Evolutionary conservation across 2,329 filamentous ascomycete species (phyloP), one percentile per base, ranked within the genome.

Genomic region (Paecilomyces sp.): DNA sequence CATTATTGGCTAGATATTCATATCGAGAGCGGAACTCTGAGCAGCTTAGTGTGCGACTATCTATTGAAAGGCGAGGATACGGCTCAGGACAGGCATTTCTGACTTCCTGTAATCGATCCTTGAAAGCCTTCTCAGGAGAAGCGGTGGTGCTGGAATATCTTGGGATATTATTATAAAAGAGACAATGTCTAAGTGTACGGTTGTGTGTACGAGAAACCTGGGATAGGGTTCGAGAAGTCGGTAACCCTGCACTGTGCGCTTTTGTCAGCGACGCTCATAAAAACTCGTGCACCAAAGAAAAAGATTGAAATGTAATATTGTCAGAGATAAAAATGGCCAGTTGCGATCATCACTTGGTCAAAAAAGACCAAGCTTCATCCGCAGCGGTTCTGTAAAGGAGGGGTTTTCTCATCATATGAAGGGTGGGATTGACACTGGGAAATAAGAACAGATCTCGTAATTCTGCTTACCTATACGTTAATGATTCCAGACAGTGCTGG

Each of bases 311-410:
- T 18, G 41, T 47, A 47, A 15, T 12, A 22, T 47, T 5, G 28
- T 67, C 62, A 67, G 64, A 59, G 47, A 56, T 47, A 55, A 28
- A 22, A 57, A 58, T 70, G 28, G 22, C 33, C 70, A 57, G 64
- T 65, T 72, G 61, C 65, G 68, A 70, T 75, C 85, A 78, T 74
- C 76, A 76, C 75, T 75, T 73, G 74, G 41, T 18, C 31, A 33
- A 65, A 60, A 22, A 65, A 68, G 24, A 56, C 70, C 70, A 71
- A 78, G 77, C 77, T 79, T 87, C 83, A 85, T 83, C 82, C 83
- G 85, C 85, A 87, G 85, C 85, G 85, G 85, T 88, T 87, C 85
- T 86, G 77, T 71, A 74, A 71, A 71, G 65, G 50, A 61, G 63
- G 68, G 67, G 67, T 62, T 71, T 71, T 72, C 71, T 80, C 77